Evolutionary conservation across 2,329 filamentous ascomycete genomes (phyloP), one percentile per base, ranked within the genome.

Genomic region (Calonectria pseudoreteaudii): DNA sequence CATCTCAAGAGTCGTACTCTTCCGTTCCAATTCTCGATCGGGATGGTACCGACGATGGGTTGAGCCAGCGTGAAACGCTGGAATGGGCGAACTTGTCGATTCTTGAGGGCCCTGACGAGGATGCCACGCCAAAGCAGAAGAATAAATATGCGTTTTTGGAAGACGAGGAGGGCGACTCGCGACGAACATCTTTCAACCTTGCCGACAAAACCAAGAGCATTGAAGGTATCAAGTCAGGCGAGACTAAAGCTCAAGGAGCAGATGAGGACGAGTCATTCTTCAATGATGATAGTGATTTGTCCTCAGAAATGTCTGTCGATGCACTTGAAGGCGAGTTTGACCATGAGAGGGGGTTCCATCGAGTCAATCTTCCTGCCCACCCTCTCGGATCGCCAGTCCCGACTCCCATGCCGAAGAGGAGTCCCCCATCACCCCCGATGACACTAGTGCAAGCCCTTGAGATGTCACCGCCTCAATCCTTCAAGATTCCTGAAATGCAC

Each of bases 21-120:
- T 96, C 94, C 0, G 92, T 93, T 41, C 94, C 95, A 5, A 88
- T 97, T 10, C 88, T 97, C 16, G 93, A 96, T 74, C 91, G 94
- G 65, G 94, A 90, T 4, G 81, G 89, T 36, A 88, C 87, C 0
- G 89, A 91, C 52, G 88, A 91, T 74, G 87, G 83, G 1, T 83
- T 80, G 10, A 87, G 86, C 75, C 85, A 84, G 71, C 84, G 82
- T 47, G 78, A 81, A 31, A 85, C 85, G 14, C 83, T 81, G 9
- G 86, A 88, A 72, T 92, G 91, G 91, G 88, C 87, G 13, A 84
- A 91, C 49, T 87, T 85, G 52, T 92, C 91, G 0, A 82, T 92
- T 34, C 84, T 92, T 6, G 86, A 87, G 67, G 89, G 84, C 0
- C 85, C 87, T 1, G 89, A 89, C 26, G 85, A 86, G 5, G 82